Evolutionary conservation across 2,329 filamentous ascomycete genomes (phyloP), one percentile per base, ranked within the genome.

Genomic region (Blumeria graminis): DNA sequence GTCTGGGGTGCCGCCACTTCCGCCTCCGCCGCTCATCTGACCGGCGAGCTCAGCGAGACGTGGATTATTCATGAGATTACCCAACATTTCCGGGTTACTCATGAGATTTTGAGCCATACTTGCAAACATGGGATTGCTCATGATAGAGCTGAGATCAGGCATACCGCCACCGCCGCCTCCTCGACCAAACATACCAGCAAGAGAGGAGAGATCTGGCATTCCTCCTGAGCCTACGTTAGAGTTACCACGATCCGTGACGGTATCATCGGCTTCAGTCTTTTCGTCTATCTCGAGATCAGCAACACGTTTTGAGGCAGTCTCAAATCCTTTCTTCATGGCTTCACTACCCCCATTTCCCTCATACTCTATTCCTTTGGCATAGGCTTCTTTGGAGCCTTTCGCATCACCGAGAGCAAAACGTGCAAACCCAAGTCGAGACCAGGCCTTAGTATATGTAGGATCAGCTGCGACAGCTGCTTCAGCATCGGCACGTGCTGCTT

Each of bases 41-140:
- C 84, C 81, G 50, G 87, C 88, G 87, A 95, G 90, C 67, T 93
- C 80, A 57, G 86, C 77, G 60, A 96, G 72, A 59, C 82, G 78
- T 3, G 92, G 92, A 74, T 98, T 96, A 74, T 75, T 87, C 89
- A 98, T 94, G 58, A 98, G 71, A 68, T 88, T 92, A 67, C 75
- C 77, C 80, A 96, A 84, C 74, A 89, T 80, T 9, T 94, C 86
- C 0, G 92, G 92, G 72, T 98, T 95, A 71, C 81, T 86, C 92
- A 96, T 96, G 56, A 98, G 71, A 70, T 86, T 94, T 74, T 95
- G 87, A 4, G 92, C 92, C 88, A 96, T 95, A 71, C 78, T 85
- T 55, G 88, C 80, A 72, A 98, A 94, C 92, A 96, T 96, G 57
- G 92, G 92, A 73, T 96, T 98, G 74, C 75, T 88, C 88, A 96